A percentile compares a stretch with the other conserved stretches of the same genome.
These are phyloP conservation scores for Arachis monticola DNA, from an alignment of 331 rosid genomes.

Conservation along the genomic window DNA sequence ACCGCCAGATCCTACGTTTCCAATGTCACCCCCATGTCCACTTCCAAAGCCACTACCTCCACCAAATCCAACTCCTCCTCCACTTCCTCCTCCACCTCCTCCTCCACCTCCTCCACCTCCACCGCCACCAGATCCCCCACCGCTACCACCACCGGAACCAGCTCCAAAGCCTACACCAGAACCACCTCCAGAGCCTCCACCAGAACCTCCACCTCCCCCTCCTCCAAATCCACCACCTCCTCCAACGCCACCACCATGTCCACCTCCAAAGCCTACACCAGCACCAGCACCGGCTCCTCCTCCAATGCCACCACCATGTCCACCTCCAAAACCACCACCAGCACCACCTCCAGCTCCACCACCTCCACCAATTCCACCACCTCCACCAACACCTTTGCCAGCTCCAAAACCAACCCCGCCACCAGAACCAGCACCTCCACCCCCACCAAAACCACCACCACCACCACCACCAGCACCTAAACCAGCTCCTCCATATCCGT, in stretches of 20 bases:
- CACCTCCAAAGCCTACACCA: constrained; percentile 20
- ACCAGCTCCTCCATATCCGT: neutral
- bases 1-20: constrained; percentile 7
- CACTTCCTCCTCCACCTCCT: constrained; percentile 16
- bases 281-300: neutral
- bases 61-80: neutral
- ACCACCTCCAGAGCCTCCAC: neutral
- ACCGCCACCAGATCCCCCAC: neutral
- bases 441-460: constrained; percentile 29
- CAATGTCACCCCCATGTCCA: constrained; percentile 28
- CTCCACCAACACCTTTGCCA: constrained; percentile 23
- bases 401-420: constrained; percentile 5
- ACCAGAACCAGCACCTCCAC: constrained; percentile 9
- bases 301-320: neutral
- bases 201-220: neutral
- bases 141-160: constrained; percentile 25
- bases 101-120: neutral
- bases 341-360: constrained; percentile 31
- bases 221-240: neutral
- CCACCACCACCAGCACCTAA: neutral
- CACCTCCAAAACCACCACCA: constrained; percentile 23
- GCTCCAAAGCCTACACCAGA: constrained; percentile 1
- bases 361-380: constrained; percentile 35
- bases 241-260: constrained; percentile 10
- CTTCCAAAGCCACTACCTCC: constrained; percentile 4